A percentile compares a stretch with the other conserved stretches of the same genome.
phyloP scores from a whole-genome alignment of 176 grass and related monocot genomes.

The Avena atlantica region DNA sequence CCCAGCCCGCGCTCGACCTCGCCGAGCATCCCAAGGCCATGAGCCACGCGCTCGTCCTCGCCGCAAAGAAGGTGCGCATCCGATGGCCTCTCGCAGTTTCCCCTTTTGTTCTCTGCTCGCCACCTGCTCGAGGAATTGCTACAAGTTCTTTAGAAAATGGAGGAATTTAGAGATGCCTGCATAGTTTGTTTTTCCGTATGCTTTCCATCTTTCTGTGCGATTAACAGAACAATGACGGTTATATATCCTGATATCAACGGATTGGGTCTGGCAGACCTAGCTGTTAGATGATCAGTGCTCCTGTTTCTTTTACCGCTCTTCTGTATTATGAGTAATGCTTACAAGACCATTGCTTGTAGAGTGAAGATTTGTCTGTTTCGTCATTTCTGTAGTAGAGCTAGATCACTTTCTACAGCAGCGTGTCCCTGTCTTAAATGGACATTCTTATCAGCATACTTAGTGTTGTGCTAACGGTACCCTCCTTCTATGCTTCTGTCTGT shows the following conservation, averaged over 20 bases:
- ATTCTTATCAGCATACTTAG: not conserved
- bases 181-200: not conserved
- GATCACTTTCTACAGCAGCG: not conserved
- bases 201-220: too few species aligned
- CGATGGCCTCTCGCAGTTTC: not conserved
- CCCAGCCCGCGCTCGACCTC: slow-evolving; percentile 53
- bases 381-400: not conserved
- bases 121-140: slow-evolving; percentile 37
- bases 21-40: slow-evolving; percentile 83
- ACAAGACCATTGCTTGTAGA: not conserved
- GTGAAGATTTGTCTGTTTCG: not conserved
- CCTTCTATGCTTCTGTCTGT: not conserved
- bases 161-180: not conserved
- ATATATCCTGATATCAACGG: not conserved
- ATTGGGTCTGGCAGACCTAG: not conserved
- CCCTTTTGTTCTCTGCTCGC: not conserved
- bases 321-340: not conserved
- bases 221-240: too few species aligned
- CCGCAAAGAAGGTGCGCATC: slow-evolving; percentile 77
- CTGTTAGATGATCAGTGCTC: not conserved
- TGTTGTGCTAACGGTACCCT: not conserved
- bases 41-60: slow-evolving; percentile 82
- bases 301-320: not conserved
- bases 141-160: not conserved
- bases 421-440: not conserved